Base-by-base conservation (phyloP, 495 filamentous ascomycete genomes). In the Xylaria flabelliformis region DNA sequence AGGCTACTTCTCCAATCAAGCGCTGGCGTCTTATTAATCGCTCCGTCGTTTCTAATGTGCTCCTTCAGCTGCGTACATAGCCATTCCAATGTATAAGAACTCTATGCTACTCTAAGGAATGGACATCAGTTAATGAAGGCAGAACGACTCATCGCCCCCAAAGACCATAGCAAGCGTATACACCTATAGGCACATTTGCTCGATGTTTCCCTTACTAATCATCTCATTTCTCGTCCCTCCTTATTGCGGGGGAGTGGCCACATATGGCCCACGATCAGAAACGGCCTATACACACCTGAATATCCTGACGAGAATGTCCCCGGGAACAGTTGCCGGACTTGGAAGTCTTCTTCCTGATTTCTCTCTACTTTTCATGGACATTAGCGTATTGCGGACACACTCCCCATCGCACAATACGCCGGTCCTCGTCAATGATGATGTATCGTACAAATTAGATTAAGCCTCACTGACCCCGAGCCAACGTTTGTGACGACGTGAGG, bases 401-500 rank as follows among this genome's bases (percentile, higher is more conserved):
- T 42, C 3, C 39, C 29, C 44, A 21, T 21, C 39, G 39, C 59
- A 10, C 26, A 48, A 50, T 50, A 48, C 5, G 48, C 36, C 21
- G 8, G 8, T 39, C 12, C 39, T 64, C 21, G 61, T 64, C 61
- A 44, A 61, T 42, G 29, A 12, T 44, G 4, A 29, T 17, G 61
- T 44, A 44, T 64, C 21, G 61, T 7, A 15, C 61, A 44, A 44
- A 64, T 42, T 64, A 29, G 61, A 64, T 64, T 64, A 64, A 64
- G 61, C 61, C 61, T 67, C 50, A 67, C 32, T 67, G 10, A 7
- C 42, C 65, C 34, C 46, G 19, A 53, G 46, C 64, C 46, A 67
- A 67, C 19, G 19, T 41, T 39, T 26, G 13, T 6, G 13, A 34
- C 17, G 6, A 48, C 7, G 63, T 42, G 46, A 46, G 42, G 42